phyloP scores from a whole-genome alignment of 257 asterid species.

The Anisodus tanguticus region DNA sequence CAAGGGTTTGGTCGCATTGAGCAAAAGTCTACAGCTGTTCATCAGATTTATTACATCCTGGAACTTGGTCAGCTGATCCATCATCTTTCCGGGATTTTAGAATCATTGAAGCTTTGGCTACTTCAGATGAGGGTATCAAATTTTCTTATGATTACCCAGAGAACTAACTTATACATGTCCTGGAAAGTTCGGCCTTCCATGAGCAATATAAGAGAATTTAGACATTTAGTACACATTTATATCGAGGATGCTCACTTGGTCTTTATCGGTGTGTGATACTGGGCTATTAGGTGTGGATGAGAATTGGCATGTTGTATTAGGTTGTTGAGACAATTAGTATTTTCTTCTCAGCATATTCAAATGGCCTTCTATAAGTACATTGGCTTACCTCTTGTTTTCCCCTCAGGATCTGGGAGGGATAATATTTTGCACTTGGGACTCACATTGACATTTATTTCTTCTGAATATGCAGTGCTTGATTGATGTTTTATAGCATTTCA shows the following conservation, averaged over 20 bases:
- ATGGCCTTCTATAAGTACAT: neutral
- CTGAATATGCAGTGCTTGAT: conserved; percentile 21
- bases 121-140: no score
- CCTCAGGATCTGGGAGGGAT: neutral
- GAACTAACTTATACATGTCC: neutral
- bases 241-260: neutral
- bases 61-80: conserved; percentile 20
- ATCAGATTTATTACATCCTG: neutral
- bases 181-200: neutral
- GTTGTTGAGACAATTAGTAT: conserved; percentile 7
- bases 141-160: no score
- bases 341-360: conserved; percentile 19
- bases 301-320: conserved; percentile 1
- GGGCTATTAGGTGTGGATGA: neutral
- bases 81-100: neutral
- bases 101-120: no score
- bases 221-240: neutral
- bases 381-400: conserved; percentile 7
- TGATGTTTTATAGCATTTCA: conserved; percentile 23
- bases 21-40: neutral
- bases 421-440: neutral
- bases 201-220: conserved; percentile 10
- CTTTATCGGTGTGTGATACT: neutral
- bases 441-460: neutral
- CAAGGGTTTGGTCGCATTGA: neutral